Conservation (phyloP, 192 early-diverging fungal genomes). For the Coemansia sp. region DNA sequence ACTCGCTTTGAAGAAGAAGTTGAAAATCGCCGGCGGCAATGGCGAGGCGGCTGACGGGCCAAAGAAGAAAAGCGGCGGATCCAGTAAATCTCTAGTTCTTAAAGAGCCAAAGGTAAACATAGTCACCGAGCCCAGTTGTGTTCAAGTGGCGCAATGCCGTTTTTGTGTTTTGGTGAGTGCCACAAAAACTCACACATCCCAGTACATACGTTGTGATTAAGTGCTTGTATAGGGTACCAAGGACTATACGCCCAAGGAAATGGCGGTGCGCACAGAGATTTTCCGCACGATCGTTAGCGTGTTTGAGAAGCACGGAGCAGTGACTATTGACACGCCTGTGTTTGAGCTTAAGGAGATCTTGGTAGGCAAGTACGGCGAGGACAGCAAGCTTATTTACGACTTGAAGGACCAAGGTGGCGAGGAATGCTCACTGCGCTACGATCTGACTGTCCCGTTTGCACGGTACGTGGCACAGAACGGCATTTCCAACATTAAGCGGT, state of each 20-base stretch:
- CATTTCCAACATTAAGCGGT: conserved; percentile 87
- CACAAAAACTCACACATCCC: neutral
- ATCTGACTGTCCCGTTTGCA: conserved; percentile 98
- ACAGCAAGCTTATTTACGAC: conserved; percentile 98
- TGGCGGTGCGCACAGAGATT: conserved; percentile 94
- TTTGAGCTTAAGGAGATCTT: conserved; percentile 98
- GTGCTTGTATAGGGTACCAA: conserved; percentile 74
- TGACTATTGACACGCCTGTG: conserved; percentile 98
- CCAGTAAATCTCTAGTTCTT: conserved; percentile 57
- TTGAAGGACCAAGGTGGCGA: conserved; percentile 97
- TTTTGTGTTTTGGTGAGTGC: neutral
- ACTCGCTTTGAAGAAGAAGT: conserved; percentile 63
- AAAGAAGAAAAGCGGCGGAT: conserved; percentile 5
- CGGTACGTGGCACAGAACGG: conserved; percentile 93
- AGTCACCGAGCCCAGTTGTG: neutral
- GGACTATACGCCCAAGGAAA: conserved; percentile 94
- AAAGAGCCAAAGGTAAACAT: conserved; percentile 71
- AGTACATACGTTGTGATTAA: conserved; percentile 1
- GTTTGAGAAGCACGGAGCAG: conserved; percentile 96
- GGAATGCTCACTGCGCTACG: conserved; percentile 92
- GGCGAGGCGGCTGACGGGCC: conserved; percentile 26
- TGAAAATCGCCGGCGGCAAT: conserved; percentile 32
- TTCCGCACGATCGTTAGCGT: conserved; percentile 82
- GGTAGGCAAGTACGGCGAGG: conserved; percentile 97
- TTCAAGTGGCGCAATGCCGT: conserved; percentile 2